Percentiles rank a stretch among this genome's conserved stretches.
phyloP scores from a whole-genome alignment of 2,329 filamentous ascomycete genomes.

The Pseudogymnoascus sp. region DNA sequence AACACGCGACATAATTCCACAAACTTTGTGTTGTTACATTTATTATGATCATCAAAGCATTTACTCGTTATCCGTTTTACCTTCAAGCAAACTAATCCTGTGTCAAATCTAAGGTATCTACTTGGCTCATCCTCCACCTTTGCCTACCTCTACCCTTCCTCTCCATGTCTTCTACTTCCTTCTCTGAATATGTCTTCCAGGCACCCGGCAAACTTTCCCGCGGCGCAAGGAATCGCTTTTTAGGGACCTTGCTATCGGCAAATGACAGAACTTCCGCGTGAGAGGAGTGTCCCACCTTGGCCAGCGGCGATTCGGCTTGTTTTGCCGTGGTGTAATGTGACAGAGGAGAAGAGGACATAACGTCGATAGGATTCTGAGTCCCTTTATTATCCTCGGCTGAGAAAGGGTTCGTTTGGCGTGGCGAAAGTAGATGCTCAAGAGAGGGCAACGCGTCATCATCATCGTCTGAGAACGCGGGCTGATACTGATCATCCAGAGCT shows the following conservation, averaged over 20 bases:
- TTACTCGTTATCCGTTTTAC: background rate
- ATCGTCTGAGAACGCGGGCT: background rate
- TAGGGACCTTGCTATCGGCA: background rate
- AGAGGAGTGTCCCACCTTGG: background rate
- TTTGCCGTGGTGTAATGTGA: background rate
- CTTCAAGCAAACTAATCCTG: background rate
- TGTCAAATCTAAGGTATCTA: slow-evolving; percentile 24
- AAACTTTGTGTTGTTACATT: background rate
- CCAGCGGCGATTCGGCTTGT: background rate
- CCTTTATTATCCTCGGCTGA: background rate
- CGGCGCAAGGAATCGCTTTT: slow-evolving; percentile 24
- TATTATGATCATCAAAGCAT: background rate
- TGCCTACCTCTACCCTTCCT: slow-evolving; percentile 1
- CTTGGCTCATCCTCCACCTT: slow-evolving; percentile 21
- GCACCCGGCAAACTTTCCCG: slow-evolving; percentile 30
- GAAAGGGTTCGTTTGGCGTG: background rate
- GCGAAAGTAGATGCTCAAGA: background rate
- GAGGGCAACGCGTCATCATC: background rate
- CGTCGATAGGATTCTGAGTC: background rate
- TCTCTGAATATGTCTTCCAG: slow-evolving; percentile 26
- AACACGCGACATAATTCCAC: background rate
- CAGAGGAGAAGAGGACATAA: background rate
- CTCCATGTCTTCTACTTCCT: slow-evolving; percentile 14
- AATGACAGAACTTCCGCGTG: background rate
- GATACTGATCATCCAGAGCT: background rate